phyloP scores from a whole-genome alignment of 176 grass and related monocot genomes.

The Secale cereale region DNA sequence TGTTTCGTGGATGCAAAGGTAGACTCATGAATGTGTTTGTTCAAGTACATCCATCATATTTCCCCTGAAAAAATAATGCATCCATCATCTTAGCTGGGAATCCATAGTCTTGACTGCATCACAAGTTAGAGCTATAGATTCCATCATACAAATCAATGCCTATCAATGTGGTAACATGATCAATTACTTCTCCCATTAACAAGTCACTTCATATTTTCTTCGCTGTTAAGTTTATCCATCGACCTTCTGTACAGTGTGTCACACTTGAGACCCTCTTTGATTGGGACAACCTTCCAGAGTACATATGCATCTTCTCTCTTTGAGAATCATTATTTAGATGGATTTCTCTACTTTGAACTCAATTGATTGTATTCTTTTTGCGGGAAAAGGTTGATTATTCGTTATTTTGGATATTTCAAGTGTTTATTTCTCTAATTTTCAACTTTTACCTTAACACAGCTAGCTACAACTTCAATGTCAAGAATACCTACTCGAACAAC shows the following conservation, averaged over 20 bases:
- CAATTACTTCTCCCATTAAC: not conserved
- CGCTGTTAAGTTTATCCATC: not conserved
- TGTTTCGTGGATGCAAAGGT: not conserved
- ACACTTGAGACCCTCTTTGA: not conserved
- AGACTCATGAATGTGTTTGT: not conserved
- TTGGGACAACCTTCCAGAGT: not conserved
- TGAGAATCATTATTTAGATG: too few relatives aligned
- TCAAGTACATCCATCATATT: not conserved
- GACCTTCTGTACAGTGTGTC: not conserved
- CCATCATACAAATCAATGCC: not conserved
- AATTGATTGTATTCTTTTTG: too few relatives aligned
- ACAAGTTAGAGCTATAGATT: not conserved
- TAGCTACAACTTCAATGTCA: not conserved
- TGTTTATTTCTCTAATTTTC: not conserved
- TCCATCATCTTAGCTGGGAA: not conserved
- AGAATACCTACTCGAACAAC: not conserved
- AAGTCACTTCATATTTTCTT: not conserved
- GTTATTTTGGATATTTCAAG: too few relatives aligned
- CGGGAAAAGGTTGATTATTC: too few relatives aligned
- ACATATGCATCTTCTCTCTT: not conserved
- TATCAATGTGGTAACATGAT: not conserved
- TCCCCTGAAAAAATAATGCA: too few relatives aligned
- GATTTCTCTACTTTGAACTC: too few relatives aligned
- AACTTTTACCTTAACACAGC: not conserved
- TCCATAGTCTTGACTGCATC: not conserved